Base-by-base conservation (phyloP, 176 grass and related monocot genomes). In the Zea mays region DNA sequence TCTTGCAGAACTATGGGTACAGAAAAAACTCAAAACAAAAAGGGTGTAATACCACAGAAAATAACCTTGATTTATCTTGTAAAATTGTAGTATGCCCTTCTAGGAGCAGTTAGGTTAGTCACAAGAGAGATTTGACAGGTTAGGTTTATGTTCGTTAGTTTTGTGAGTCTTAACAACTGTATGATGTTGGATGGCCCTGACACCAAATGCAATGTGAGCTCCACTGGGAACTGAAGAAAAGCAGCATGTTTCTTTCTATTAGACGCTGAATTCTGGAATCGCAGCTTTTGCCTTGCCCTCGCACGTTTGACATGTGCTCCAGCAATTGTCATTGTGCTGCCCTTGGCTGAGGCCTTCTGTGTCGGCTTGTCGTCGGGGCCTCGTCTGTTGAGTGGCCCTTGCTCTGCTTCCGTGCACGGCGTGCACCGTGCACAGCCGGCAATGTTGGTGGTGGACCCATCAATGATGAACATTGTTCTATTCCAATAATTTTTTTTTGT, bases 1-100 rank as follows among this genome's bases (percentile, higher is more conserved):
- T 74, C 41, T 74, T 75, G 54, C 57, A 84, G 41, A 54, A 74
- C 66, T 76, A 56, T 44, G 45, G 45, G 67, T 77, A 84, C 74
- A 78, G 38, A 61, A 76, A 75, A 20, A 16, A 69, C 50, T 67
- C n/a, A n/a, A 44, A 56, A 65, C 49, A 47, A 36, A 61, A 74
- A 81, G 40, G 62, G 27, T 27, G 39, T 55, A 81, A 61, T 84
- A 54, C 54, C 45, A 52, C 64, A 44, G 42, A 85, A 37, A 69
- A 87, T 58, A 73, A 77, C 79, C 43, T 19, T 39, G 35, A 69
- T 45, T 42, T 72, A 37, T 71, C 17, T 11, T 48, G 73, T 72
- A 75, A 43, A 37, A 64, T 34, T 84, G 71, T 17, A 59, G 13
- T 48, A 19, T 86, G 34, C 46, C 10, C 17, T 65, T 45, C 19